Base-by-base conservation (phyloP, 73 alveolate species). In the Chromera velia region DNA sequence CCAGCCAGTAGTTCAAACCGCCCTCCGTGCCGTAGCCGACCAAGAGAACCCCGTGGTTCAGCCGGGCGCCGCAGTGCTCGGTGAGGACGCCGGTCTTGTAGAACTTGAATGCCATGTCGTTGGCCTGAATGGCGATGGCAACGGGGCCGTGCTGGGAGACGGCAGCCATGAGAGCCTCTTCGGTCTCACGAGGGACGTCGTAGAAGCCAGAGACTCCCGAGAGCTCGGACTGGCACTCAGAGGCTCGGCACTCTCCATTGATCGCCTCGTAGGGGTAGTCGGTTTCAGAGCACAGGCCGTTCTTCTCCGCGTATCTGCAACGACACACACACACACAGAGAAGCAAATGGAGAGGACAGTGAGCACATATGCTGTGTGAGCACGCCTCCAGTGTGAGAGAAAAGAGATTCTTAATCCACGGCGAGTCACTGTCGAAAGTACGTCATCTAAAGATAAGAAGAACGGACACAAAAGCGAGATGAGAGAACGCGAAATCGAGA, bases 21-120 rank as follows among this genome's bases (percentile, higher is more conserved):
- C 75, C 46, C 48, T 89, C 92, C 26, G 73, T 34, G 29, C 93
- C 93, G 71, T 86, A 93, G 71, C 98, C 98, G 32, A 88, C 93
- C 74, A 88, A 91, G 85, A 90, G 86, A 75, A 90, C 95, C 31
- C 94, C 94, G 82, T 93, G 98, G 46, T 90, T 90, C 55, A 88
- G 84, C 33, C 72, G 19, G 76, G 84, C 72, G 9, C 90, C 88
- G 19, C 88, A 84, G 66, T 47, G 32, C 32, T 40, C 47, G 40
- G 49, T 29, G 82, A 89, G 80, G 28, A 89, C 87, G 32, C 94
- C 94, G 32, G 80, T 33, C 33, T 29, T 45, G 88, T 89, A 89
- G 81, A 49, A 63, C 74, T 76, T 70, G 77, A 85, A 89, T 33
- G 73, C 91, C 17, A 47, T 86, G 29, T 32, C 27, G 70, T 81